Base-by-base conservation (phyloP, 2,329 filamentous ascomycete species). In the Diaporthe sp. region DNA sequence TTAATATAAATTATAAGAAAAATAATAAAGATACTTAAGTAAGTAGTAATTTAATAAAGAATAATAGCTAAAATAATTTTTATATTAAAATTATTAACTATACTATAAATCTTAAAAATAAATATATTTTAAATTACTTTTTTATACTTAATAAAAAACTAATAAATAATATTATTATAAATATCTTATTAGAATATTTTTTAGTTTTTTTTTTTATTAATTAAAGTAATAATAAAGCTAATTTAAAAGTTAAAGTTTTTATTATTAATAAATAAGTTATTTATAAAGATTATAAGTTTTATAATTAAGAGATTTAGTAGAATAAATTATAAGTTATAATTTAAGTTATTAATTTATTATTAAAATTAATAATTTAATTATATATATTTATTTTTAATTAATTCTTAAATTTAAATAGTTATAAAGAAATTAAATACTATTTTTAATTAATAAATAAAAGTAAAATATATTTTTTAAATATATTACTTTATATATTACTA, bases 271-370 rank as follows among this genome's bases (percentile, higher is more conserved):
- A n/a, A n/a, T n/a, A n/a, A n/a, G n/a, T n/a, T n/a, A n/a, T n/a
- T n/a, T n/a, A n/a, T n/a, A n/a, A n/a, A n/a, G 4, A 15, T 7
- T 30, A 67, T 35, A 47, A 30, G 10, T 4, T 8, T 66, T 47
- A 12, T 15, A 7, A 13, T 45, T 15, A 12, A 66, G 4, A 30
- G 9, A 28, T 66, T 47, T 45, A 66, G 10, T 66, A 50, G 2
- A 38, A 25, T 33, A 47, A 10, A 52, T n/a, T 9, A 28, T 52
- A 38, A 28, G 22, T 19, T 67, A 47, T 47, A 33, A 33, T 28
- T 67, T 67, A 30, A 67, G 33, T 35, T 67, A 35, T 35, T 22
- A 67, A 30, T 4, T 67, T n/a, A 47, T 67, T n/a, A n/a, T 42
- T 13, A 38, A 19, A 52, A 28, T 1, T 28, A 52, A 22, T 52